These are phyloP conservation scores for Jacaranda copaia DNA, from an alignment of 257 asterid genomes.

Conservation along the genomic window DNA sequence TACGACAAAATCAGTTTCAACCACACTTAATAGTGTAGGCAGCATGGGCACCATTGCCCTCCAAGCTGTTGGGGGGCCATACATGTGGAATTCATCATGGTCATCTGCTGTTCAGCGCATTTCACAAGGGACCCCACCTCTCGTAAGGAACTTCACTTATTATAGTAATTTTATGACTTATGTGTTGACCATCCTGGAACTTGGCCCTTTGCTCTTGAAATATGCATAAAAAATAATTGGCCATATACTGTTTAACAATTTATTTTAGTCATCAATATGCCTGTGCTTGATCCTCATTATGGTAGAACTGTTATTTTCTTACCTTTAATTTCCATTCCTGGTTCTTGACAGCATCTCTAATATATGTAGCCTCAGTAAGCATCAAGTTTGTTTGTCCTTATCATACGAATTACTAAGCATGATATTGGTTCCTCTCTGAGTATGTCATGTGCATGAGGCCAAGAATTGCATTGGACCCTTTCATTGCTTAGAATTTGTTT, in stretches of 20 bases:
- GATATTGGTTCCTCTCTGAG: slow-evolving; percentile 24
- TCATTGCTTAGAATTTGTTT: slow-evolving; percentile 16
- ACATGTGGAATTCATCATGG: slow-evolving; percentile 93
- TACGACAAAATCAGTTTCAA: slow-evolving; percentile 68
- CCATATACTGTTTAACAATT: neutral
- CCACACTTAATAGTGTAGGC: slow-evolving; percentile 80
- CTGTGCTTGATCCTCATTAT: slow-evolving; percentile 2
- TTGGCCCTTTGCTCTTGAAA: slow-evolving; percentile 19
- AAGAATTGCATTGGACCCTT: slow-evolving; percentile 15
- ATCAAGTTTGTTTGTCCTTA: slow-evolving; percentile 5
- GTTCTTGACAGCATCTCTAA: slow-evolving; percentile 23
- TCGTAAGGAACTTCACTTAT: slow-evolving; percentile 57
- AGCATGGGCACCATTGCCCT: slow-evolving; percentile 77
- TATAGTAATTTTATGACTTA: neutral
- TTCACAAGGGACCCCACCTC: slow-evolving; percentile 99
- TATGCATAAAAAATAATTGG: neutral
- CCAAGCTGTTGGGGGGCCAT: slow-evolving; percentile 96
- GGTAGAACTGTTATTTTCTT: slow-evolving; percentile 1
- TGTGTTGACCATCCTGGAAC: neutral
- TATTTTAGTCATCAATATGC: neutral
- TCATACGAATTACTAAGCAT: slow-evolving; percentile 15
- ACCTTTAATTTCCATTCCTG: neutral
- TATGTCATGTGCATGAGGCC: slow-evolving; percentile 12
- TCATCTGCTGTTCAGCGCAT: slow-evolving; percentile 91
- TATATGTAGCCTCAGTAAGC: neutral